Evolutionary conservation across 78 protist species (phyloP).

Genomic region (slime mould (Dictyostelium discoideum)): DNA sequence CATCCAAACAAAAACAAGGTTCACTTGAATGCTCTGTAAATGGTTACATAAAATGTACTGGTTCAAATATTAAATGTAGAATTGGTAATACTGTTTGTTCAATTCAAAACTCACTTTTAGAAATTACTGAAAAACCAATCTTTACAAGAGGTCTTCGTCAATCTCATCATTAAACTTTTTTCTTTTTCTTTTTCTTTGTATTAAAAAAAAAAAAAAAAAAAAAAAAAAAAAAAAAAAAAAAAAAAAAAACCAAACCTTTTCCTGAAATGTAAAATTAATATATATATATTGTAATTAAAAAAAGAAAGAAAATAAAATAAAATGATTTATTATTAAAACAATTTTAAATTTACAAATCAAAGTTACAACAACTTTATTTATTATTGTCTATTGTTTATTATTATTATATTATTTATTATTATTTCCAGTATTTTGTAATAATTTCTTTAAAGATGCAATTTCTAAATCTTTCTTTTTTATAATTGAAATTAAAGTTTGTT

Average conservation of each 20-base stretch:
- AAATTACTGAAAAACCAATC: constrained; percentile 4
- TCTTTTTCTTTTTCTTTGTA: too few species aligned
- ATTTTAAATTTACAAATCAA: not conserved
- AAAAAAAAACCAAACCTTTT: too few species aligned
- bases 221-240: too few species aligned
- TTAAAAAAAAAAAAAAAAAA: too few species aligned
- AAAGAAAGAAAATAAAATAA: too few species aligned
- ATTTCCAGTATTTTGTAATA: not conserved
- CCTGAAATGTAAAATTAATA: too few species aligned
- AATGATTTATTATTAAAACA: too few species aligned
- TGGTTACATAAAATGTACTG: not conserved
- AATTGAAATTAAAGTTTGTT: not conserved
- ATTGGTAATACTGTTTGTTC: constrained; percentile 5
- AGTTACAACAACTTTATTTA: too few species aligned
- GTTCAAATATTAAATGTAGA: not conserved
- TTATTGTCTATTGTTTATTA: too few species aligned
- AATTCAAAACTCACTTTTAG: not conserved
- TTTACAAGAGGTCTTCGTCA: not conserved
- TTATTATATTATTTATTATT: too few species aligned
- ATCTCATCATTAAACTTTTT: not conserved
- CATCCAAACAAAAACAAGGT: not conserved
- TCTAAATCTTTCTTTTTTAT: constrained; percentile 7
- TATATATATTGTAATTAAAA: too few species aligned
- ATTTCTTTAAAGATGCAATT: not conserved
- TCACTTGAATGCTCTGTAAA: not conserved